Conservation (phyloP, 345 rosid species). For the Boechera stricta region DNA sequence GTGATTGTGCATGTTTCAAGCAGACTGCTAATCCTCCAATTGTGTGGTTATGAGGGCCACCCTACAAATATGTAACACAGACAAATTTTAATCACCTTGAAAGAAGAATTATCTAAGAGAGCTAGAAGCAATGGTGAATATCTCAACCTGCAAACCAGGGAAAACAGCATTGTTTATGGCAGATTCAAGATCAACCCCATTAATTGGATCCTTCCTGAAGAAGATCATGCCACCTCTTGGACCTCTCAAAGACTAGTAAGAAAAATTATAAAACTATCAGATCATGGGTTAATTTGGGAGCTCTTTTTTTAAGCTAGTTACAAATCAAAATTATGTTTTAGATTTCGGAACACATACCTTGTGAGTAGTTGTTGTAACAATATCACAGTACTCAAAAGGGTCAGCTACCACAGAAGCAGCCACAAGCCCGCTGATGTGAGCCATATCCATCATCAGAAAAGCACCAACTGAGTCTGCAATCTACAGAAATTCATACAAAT, state of each 20-base stretch:
- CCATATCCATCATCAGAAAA: slow-evolving; percentile 99
- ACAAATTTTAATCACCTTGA: background rate
- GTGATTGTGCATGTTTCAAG: slow-evolving; percentile 80
- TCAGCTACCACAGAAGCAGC: slow-evolving; percentile 90
- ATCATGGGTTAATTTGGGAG: background rate
- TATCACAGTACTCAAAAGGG: slow-evolving; percentile 88
- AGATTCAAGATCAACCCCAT: slow-evolving; percentile 81
- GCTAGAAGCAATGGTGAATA: slow-evolving; percentile 4
- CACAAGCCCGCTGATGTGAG: slow-evolving; percentile 95
- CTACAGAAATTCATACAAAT: slow-evolving; percentile 51
- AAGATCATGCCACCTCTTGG: slow-evolving; percentile 99
- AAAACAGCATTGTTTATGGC: slow-evolving; percentile 96
- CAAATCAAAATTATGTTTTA: slow-evolving; percentile 1
- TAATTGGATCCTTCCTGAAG: slow-evolving; percentile 76
- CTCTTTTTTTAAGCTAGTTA: background rate
- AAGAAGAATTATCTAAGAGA: slow-evolving; percentile 2
- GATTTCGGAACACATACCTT: slow-evolving; percentile 55
- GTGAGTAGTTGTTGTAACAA: slow-evolving; percentile 94
- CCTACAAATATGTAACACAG: slow-evolving; percentile 52
- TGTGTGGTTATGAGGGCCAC: slow-evolving; percentile 98
- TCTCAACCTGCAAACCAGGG: slow-evolving; percentile 85
- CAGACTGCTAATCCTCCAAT: slow-evolving; percentile 92
- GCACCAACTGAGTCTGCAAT: slow-evolving; percentile 93
- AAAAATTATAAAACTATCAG: background rate
- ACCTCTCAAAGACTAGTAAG: slow-evolving; percentile 84